Conservation (phyloP, 2,329 filamentous ascomycete species). For the Epichloe glyceriae region DNA sequence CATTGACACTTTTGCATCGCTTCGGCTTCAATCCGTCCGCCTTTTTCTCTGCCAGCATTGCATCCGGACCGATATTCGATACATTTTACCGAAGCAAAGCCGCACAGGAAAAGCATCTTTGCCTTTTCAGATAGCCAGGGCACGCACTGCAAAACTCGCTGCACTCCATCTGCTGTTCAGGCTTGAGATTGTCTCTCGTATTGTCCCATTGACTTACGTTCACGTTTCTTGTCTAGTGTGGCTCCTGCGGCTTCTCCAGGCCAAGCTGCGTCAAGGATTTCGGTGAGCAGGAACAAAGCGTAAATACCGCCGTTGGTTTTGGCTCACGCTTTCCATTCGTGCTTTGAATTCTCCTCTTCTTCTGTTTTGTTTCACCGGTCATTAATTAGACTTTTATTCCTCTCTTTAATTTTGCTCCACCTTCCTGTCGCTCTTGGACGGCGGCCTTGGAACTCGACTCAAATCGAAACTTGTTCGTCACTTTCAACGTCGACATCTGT, state of each 20-base stretch:
- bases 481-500: neutral
- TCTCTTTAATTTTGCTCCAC: neutral
- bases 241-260: neutral
- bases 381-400: neutral
- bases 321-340: neutral
- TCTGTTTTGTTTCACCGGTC: neutral
- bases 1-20: neutral
- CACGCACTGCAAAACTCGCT: neutral
- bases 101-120: neutral
- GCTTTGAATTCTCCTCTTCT: neutral
- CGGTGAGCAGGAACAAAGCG: neutral
- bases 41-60: neutral
- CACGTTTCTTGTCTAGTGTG: neutral
- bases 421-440: neutral
- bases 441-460: neutral
- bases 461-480: slow-evolving; percentile 3
- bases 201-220: neutral
- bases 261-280: neutral
- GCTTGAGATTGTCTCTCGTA: neutral
- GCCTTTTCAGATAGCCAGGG: neutral
- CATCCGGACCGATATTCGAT: neutral
- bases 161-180: neutral
- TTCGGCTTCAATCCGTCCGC: neutral
- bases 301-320: neutral
- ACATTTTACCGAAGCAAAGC: neutral